Conservation (phyloP, 129 eudicot genomes). For the Chrysanthemum seticuspe region DNA sequence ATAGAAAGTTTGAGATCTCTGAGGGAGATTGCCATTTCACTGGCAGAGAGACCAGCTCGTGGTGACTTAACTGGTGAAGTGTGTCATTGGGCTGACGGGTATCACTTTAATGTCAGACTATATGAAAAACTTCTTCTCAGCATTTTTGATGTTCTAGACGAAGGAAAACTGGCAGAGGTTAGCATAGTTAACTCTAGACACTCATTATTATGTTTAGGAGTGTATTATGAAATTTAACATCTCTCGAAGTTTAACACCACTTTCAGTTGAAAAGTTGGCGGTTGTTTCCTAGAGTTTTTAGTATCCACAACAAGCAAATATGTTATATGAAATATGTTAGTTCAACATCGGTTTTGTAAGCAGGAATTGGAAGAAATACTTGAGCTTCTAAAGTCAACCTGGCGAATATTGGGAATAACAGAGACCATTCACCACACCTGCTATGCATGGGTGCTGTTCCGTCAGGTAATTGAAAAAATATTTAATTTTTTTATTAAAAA, state of each 20-base stretch:
- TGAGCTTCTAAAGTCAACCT: slow-evolving; percentile 94
- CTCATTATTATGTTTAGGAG: background rate
- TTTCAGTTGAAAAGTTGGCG: background rate
- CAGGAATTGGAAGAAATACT: slow-evolving; percentile 99
- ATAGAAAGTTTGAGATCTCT: slow-evolving; percentile 86
- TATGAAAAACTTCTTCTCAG: slow-evolving; percentile 89
- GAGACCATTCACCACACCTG: slow-evolving; percentile 94
- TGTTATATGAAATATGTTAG: slow-evolving; percentile 10
- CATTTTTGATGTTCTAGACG: slow-evolving; percentile 95
- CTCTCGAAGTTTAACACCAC: slow-evolving; percentile 17
- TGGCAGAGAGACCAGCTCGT: slow-evolving; percentile 99
- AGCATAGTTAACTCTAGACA: slow-evolving; percentile 10
- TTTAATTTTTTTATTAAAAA: no score
- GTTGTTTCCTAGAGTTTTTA: background rate
- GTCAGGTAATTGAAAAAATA: slow-evolving; percentile 56
- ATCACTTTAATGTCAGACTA: slow-evolving; percentile 87
- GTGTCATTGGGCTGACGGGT: slow-evolving; percentile 99
- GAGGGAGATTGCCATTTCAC: slow-evolving; percentile 79
- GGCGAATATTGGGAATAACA: slow-evolving; percentile 96
- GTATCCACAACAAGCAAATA: slow-evolving; percentile 15
- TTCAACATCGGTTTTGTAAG: slow-evolving; percentile 12
- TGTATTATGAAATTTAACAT: slow-evolving; percentile 12
- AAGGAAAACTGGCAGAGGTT: slow-evolving; percentile 99
- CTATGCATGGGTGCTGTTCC: slow-evolving; percentile 95
- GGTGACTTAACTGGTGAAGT: slow-evolving; percentile 99